A percentile compares a stretch with the other conserved stretches of the same genome.
These are phyloP conservation scores for Trichoderma cornu-damae DNA, from an alignment of 2,329 filamentous ascomycete species.

Conservation along the genomic window DNA sequence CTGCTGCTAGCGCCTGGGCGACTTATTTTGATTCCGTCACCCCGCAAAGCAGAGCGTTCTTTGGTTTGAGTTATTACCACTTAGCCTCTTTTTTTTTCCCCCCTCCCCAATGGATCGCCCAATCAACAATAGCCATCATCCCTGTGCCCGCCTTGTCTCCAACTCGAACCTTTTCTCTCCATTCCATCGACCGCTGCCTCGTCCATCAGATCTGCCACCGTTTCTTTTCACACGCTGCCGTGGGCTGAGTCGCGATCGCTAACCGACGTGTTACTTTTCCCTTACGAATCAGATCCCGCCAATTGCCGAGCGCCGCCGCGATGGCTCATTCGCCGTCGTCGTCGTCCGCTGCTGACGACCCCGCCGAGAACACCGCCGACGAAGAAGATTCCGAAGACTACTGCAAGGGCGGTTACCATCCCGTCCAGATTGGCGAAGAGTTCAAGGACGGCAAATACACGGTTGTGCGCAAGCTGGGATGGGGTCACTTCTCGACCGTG, in stretches of 20 bases:
- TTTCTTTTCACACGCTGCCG: neutral
- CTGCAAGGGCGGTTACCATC: constrained; percentile 98
- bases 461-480: constrained; percentile 90
- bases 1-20: neutral
- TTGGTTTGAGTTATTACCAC: neutral
- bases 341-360: constrained; percentile 73
- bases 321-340: constrained; percentile 71
- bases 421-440: constrained; percentile 86
- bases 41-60: constrained; percentile 9
- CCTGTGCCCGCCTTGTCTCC: constrained; percentile 11
- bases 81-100: constrained; percentile 3
- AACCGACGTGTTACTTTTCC: neutral
- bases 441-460: constrained; percentile 98
- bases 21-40: constrained; percentile 8
- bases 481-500: constrained; percentile 99
- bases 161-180: constrained; percentile 8
- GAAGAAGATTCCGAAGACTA: constrained; percentile 99
- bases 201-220: neutral
- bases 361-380: constrained; percentile 86
- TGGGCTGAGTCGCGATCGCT: constrained; percentile 1
- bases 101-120: constrained; percentile 5
- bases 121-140: constrained; percentile 10
- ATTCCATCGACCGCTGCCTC: neutral
- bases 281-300: constrained; percentile 43
- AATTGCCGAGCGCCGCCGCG: constrained; percentile 51